Base-by-base conservation (phyloP, 225 moss, liverwort and hornwort species). In the Neckera pumila region DNA sequence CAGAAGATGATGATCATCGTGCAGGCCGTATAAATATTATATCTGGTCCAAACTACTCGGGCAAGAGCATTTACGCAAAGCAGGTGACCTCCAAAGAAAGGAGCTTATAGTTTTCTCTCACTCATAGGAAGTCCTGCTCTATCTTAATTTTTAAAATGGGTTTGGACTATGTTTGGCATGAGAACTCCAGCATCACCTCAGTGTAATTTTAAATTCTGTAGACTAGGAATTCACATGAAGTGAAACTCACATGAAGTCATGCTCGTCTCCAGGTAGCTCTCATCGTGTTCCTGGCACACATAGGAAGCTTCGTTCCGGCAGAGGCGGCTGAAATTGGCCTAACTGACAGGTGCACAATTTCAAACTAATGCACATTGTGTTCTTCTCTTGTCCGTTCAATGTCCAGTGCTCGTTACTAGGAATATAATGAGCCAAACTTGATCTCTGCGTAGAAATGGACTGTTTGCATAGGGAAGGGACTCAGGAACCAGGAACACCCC, bases 281-380 rank as follows among this genome's bases (percentile, higher is more conserved):
- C 85, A 93, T 99, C 66, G 95, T 96, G 80, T 99, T 96, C 88
- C 93, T 99, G 49, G 97, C 96, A 31, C 98, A 99, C 85, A 93
- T 99, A 49, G 98, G 98, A 88, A 97, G 98, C 91, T 99, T 96
- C 72, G 95, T 99, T 79, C 98, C 98, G 47, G 98, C 98, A 92
- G 97, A 99, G 78, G 88, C 92, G 88, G 98, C 96, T 82, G 88
- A 88, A 42, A 88, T 99, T 78, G 96, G 98, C 54, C 89, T 99
- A 83, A 95, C 94, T 81, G 97, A 99, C 93, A 99, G 98, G 98
- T 99, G 49, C 71, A 74, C 47, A 49, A 73, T 85, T 66, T 64
- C 28, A 86, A 84, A 47, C 53, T 63, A 58, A 71, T 61, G 61
- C 75, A 57, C 27, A 80, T 80, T 57, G 40, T 63, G 81, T 57